Percentiles rank a stretch among this genome's conserved stretches.
Evolutionary conservation across 129 eudicot species (phyloP).

Genomic region (Escallonia herrerae): DNA sequence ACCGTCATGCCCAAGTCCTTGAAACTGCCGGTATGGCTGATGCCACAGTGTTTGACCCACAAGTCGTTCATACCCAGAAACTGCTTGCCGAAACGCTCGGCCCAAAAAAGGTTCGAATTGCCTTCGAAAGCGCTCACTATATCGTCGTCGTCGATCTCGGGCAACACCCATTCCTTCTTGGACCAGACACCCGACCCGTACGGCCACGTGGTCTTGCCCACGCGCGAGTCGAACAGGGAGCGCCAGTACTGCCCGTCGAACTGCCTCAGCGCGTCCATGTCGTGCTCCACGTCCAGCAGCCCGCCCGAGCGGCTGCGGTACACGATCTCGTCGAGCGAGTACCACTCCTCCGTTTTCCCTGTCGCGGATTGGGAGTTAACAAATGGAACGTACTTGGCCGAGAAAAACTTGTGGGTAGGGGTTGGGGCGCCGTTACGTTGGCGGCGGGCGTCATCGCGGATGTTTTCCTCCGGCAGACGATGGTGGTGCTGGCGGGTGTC

Average conservation of each 20-base stretch:
- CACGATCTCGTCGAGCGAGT: slow-evolving; percentile 62
- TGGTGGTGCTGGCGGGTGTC: not conserved
- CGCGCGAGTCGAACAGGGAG: slow-evolving; percentile 56
- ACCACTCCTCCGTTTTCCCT: slow-evolving; percentile 32
- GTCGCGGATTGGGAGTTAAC: slow-evolving; percentile 25
- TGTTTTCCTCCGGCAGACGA: slow-evolving; percentile 16
- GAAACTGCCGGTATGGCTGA: slow-evolving; percentile 77
- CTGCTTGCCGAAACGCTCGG: slow-evolving; percentile 63
- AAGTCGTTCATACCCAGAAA: slow-evolving; percentile 62
- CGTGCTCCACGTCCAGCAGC: slow-evolving; percentile 63
- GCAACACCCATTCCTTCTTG: slow-evolving; percentile 76
- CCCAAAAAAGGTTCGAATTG: slow-evolving; percentile 69
- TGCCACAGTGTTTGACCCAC: slow-evolving; percentile 89
- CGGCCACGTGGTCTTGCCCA: slow-evolving; percentile 75
- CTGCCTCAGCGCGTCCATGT: slow-evolving; percentile 42
- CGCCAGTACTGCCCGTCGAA: slow-evolving; percentile 60
- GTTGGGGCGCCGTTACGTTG: not conserved
- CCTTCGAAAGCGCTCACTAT: slow-evolving; percentile 66
- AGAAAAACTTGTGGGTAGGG: slow-evolving; percentile 25
- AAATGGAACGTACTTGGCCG: slow-evolving; percentile 68
- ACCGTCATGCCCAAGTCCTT: slow-evolving; percentile 82
- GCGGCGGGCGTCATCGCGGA: slow-evolving; percentile 23
- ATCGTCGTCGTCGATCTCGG: slow-evolving; percentile 56
- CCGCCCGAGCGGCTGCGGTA: slow-evolving; percentile 68
- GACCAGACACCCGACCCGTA: slow-evolving; percentile 91